Conservation (phyloP, 2,329 filamentous ascomycete species). For the Claviceps sp. region DNA sequence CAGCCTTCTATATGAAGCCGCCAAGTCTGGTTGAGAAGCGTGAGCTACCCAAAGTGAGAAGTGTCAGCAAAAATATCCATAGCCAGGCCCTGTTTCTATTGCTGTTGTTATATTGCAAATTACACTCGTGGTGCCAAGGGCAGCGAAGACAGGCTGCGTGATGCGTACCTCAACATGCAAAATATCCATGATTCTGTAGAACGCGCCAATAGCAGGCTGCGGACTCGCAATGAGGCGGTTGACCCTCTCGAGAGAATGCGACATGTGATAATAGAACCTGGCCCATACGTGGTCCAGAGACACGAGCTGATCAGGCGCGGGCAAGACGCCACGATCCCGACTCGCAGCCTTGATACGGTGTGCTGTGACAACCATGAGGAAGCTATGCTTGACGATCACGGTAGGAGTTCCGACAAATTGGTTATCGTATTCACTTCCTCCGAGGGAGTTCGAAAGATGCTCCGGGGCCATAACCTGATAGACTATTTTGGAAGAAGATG, state of each 20-base stretch:
- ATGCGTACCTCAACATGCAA: constrained; percentile 3
- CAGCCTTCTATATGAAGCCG: constrained; percentile 3
- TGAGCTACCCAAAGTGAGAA: background rate
- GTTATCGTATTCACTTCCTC: constrained; percentile 1
- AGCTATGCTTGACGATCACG: constrained; percentile 4
- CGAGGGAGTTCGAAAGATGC: constrained; percentile 2
- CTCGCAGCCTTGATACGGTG: constrained; percentile 3
- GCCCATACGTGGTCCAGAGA: constrained; percentile 1
- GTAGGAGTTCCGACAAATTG: constrained; percentile 2
- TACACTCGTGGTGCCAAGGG: no score
- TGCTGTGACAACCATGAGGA: constrained; percentile 3
- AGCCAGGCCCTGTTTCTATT: no score
- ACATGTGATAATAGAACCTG: constrained; percentile 4
- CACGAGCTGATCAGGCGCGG: constrained; percentile 1
- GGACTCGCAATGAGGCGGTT: constrained; percentile 1
- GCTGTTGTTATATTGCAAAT: no score
- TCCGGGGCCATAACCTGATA: constrained; percentile 4
- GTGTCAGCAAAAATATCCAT: background rate
- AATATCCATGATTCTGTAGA: constrained; percentile 6
- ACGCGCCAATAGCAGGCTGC: constrained; percentile 1
- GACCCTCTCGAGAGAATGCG: constrained; percentile 1
- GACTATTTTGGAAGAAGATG: background rate
- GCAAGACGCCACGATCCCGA: background rate
- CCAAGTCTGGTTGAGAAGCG: constrained; percentile 3
- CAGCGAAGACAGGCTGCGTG: background rate